Evolutionary conservation across 164 flowering plant species (phyloP), one percentile per base, ranked within the genome.

Genomic region (Umbellularia californica): DNA sequence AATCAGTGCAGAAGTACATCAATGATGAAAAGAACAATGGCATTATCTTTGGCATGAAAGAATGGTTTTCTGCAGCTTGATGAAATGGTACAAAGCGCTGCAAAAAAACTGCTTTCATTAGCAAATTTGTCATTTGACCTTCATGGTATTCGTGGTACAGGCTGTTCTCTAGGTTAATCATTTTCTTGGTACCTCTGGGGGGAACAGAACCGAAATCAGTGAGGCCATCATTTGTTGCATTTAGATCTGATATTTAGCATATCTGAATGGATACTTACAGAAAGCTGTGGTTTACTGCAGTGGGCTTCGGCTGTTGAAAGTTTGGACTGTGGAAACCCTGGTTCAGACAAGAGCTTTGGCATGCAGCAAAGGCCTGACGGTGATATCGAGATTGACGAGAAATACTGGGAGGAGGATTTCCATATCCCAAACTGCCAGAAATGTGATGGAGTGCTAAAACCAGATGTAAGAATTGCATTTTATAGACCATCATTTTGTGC

Each of bases 351-450:
- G 84, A 95, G 90, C 80, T 90, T 93, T 84, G 99, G 99, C 77
- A 95, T 93, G 98, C 88, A 89, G 81, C 92, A 90, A 76, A 88
- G 99, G 81, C 99, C 99, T 80, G 99, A 95, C 85, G 99, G 99
- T 78, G 99, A 95, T 80, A 88, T 95, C 78, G 97, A 95, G 79
- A 93, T 95, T 77, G 96, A 95, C 77, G 97, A 92, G 82, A 93
- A 95, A 83, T 95, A 88, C 73, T 95, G 98, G 99, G 97, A 92
- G 86, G 96, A 93, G 69, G 94, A 90, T 79, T 95, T 92, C 70
- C 78, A 72, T 73, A 89, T 93, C 25, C 99, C 99, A 20, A 84
- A 86, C 66, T 95, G 99, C 82, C 82, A 80, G 74, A 85, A 86
- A 74, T 95, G 99, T 81, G 79, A 82, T 82, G 99, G 99, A 71